Evolutionary conservation across 2,329 filamentous ascomycete genomes (phyloP), one percentile per base, ranked within the genome.

Genomic region (Diaporthe australafricana): DNA sequence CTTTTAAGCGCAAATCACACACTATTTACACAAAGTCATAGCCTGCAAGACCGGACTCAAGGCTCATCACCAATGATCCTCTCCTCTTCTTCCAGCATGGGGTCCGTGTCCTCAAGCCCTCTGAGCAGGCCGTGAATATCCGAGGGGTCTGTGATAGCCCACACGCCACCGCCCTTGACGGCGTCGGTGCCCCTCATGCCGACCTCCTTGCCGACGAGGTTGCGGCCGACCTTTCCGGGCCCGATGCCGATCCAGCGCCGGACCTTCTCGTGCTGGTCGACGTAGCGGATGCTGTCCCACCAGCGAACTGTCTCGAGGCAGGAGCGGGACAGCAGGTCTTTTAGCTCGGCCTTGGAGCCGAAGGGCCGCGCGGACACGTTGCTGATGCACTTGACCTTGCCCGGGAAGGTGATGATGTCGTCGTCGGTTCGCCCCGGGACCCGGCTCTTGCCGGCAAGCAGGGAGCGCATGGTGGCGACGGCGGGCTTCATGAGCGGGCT

Each of bases 171-270:
- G 1, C 95, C 95, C 80, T 96, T 97, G 62, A 96, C 89, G 20
- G 89, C 84, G 70, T 96, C 94, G 77, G 92, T 90, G 27, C 90
- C 91, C 63, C 90, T 89, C 90, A 96, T 95, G 12, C 95, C 95
- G 3, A 98, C 95, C 83, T 98, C 96, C 82, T 98, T 98, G 16
- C 95, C 95, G 1, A 98, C 95, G 9, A 98, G 86, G 80, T 98
- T 98, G 71, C 95, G 88, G 0, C 96, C 96, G 2, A 98, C 96
- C 80, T 97, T 97, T 6, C 96, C 96, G 0, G 96, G 96, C 0
- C 96, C 96, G 74, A 98, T 94, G 53, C 96, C 96, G 63, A 98
- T 89, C 93, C 96, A 98, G 70, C 95, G 87, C 77, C 91, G 87
- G 22, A 98, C 93, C 74, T 92, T 92, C 78, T 92, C 89, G 77